These are phyloP conservation scores for Rhodomyrtus tomentosa DNA, from an alignment of 345 rosid genomes.

Conservation along the genomic window DNA sequence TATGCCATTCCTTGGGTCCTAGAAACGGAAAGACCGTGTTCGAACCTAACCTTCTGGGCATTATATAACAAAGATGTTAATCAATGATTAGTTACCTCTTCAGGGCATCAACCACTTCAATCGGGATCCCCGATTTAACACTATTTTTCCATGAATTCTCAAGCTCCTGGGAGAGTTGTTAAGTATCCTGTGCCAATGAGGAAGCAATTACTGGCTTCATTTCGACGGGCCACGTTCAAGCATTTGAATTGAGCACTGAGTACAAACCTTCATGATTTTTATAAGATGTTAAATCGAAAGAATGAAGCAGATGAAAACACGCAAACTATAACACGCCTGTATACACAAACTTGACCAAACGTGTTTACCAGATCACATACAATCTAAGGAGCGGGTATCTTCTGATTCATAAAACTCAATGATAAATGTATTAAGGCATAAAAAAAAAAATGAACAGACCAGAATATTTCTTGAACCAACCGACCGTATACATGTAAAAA, in stretches of 20 bases:
- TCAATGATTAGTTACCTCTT: slow-evolving; percentile 33
- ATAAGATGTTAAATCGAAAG: not conserved
- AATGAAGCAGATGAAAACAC: not conserved
- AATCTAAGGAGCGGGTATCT: not conserved
- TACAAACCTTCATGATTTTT: not conserved
- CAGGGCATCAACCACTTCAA: slow-evolving; percentile 58
- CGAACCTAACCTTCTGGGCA: not conserved
- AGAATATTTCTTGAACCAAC: not conserved
- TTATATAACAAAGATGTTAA: not conserved
- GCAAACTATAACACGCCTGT: not conserved
- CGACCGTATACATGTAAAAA: not conserved
- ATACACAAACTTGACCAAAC: not conserved
- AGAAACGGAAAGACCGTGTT: not conserved
- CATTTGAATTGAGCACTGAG: not conserved
- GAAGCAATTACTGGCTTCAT: not conserved
- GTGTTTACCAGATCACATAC: not conserved
- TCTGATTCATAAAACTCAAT: not conserved
- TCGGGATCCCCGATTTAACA: slow-evolving; percentile 32
- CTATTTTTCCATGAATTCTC: slow-evolving; percentile 63
- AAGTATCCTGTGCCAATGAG: slow-evolving; percentile 56
- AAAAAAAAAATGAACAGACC: not conserved
- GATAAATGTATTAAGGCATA: not conserved
- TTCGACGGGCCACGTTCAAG: not conserved
- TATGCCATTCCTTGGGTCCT: not conserved
- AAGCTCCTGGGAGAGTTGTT: slow-evolving; percentile 74